Conservation (phyloP, 1,284 basidiomycete genomes). For the Cerioporus squamosus region DNA sequence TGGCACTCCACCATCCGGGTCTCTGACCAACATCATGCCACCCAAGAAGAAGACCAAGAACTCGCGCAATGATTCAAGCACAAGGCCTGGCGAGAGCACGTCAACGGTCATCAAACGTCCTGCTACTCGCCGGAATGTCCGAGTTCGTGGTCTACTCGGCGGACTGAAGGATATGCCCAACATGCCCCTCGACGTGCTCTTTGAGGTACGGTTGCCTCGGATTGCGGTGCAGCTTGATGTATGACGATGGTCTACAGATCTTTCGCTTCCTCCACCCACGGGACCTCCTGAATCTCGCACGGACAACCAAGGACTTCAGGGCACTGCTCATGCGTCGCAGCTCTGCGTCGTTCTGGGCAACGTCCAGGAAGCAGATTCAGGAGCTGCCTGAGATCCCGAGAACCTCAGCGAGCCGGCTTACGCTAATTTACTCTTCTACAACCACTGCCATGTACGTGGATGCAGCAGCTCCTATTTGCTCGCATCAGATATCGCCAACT, state of each 20-base stretch:
- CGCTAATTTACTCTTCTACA: conserved; percentile 28
- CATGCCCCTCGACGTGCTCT: conserved; percentile 19
- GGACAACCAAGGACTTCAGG: conserved; percentile 41
- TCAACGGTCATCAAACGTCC: too few relatives aligned
- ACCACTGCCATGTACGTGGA: conserved; percentile 25
- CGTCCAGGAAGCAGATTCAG: not conserved
- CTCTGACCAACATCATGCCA: not conserved
- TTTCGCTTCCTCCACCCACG: conserved; percentile 49
- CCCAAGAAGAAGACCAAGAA: not conserved
- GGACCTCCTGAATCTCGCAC: conserved; percentile 48
- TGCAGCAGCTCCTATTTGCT: not conserved
- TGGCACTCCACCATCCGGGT: too few relatives aligned
- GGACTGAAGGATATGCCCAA: conserved; percentile 18
- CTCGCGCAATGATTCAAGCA: not conserved
- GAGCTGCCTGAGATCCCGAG: conserved; percentile 33
- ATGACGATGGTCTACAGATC: conserved; percentile 37
- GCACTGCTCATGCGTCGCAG: conserved; percentile 40
- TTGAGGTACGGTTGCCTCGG: conserved; percentile 6
- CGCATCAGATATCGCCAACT: not conserved
- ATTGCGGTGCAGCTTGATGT: not conserved
- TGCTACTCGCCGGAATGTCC: conserved; percentile 1
- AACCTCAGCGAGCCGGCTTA: conserved; percentile 37
- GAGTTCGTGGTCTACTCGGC: conserved; percentile 4
- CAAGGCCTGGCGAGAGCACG: not conserved
- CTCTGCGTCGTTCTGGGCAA: conserved; percentile 47